These are phyloP conservation scores for Vaccinium myrtillus DNA, from an alignment of 148 eudicot species.

Conservation along the genomic window DNA sequence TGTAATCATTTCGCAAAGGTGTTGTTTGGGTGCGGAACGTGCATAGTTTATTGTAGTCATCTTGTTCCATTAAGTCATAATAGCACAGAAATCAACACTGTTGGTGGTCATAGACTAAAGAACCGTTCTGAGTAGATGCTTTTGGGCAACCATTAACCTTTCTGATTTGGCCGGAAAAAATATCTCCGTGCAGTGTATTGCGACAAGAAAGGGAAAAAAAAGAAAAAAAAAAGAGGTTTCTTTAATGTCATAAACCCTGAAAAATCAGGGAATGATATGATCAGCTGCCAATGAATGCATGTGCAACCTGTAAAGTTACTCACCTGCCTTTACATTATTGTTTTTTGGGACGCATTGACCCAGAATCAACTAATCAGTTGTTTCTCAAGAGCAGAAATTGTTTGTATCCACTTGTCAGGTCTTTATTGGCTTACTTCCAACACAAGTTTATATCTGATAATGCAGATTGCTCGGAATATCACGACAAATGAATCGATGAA, in stretches of 20 bases:
- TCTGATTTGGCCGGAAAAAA: neutral
- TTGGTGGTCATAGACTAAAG: neutral
- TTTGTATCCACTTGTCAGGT: neutral
- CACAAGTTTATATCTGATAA: slow-evolving; percentile 1
- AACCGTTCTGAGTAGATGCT: neutral
- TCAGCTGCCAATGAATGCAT: neutral
- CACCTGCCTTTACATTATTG: no score
- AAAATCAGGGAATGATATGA: neutral
- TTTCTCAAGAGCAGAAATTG: neutral
- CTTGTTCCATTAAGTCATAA: slow-evolving; percentile 3
- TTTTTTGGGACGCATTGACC: neutral
- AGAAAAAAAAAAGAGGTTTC: neutral
- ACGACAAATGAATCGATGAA: slow-evolving; percentile 87
- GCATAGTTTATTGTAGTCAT: neutral
- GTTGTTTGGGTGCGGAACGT: neutral
- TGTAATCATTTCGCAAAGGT: neutral
- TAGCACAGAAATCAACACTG: neutral
- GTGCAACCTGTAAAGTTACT: neutral
- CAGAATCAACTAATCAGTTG: neutral
- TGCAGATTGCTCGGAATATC: slow-evolving; percentile 84
- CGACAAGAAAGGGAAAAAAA: no score
- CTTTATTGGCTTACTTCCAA: slow-evolving; percentile 1
- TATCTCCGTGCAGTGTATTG: neutral
- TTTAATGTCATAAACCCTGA: neutral
- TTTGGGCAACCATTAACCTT: neutral